These are phyloP conservation scores for Nicotiana undulata DNA, from an alignment of 257 asterid species.

Conservation along the genomic window DNA sequence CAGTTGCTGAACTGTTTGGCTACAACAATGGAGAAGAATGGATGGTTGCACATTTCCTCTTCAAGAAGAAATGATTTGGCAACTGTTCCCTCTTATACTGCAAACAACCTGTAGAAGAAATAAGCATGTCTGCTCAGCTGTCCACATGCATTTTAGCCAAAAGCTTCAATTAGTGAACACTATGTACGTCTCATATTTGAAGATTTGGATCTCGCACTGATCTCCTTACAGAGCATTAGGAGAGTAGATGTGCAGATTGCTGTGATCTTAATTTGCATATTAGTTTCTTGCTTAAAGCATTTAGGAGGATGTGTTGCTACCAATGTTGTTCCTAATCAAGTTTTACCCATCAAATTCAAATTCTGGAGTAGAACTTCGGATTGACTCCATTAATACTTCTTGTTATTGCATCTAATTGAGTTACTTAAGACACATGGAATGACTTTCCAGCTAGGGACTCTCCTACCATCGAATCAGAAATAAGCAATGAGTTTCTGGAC, in stretches of 20 bases:
- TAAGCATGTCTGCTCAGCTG: background rate
- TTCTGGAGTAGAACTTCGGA: background rate
- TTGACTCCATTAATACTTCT: background rate
- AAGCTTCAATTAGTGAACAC: background rate
- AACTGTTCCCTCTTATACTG: background rate
- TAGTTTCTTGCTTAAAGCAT: background rate
- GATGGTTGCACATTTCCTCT: conserved; percentile 82
- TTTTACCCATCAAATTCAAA: background rate
- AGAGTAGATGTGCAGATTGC: background rate
- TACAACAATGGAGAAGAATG: conserved; percentile 90
- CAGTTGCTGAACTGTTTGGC: conserved; percentile 72
- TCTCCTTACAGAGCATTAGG: background rate
- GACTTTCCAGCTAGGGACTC: background rate
- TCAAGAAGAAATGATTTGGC: conserved; percentile 45
- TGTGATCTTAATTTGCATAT: background rate
- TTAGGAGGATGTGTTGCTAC: no score
- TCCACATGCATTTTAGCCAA: background rate
- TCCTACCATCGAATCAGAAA: no score
- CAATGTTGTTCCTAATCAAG: background rate
- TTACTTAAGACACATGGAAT: background rate
- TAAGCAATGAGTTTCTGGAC: no score
- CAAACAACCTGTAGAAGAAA: background rate
- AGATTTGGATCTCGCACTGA: background rate
- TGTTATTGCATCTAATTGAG: background rate
- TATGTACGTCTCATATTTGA: background rate